A percentile compares a stretch with the other conserved stretches of the same genome.
phyloP scores from a whole-genome alignment of 2,329 filamentous ascomycete genomes.

The Colletotrichum lindemuthianum region DNA sequence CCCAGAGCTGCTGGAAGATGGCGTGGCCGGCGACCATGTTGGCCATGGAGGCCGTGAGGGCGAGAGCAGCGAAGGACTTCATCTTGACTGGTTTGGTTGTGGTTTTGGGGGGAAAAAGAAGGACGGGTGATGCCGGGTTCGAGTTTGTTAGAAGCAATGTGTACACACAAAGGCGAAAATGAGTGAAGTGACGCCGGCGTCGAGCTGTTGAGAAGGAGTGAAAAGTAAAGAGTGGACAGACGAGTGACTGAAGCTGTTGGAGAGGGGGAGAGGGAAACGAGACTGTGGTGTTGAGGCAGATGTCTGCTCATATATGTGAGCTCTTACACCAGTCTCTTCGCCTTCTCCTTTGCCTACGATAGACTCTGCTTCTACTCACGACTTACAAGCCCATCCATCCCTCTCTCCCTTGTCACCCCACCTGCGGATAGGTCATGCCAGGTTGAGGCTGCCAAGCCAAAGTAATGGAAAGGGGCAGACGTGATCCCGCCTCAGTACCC shows the following conservation, averaged over 20 bases:
- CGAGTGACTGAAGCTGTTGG: constrained; percentile 32
- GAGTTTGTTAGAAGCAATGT: constrained; percentile 19
- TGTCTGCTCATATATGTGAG: constrained; percentile 24
- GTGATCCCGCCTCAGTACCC: constrained; percentile 24
- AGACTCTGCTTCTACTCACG: no score
- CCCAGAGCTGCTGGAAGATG: constrained; percentile 61
- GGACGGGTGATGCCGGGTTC: constrained; percentile 22
- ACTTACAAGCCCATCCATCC: no score
- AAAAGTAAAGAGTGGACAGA: constrained; percentile 34
- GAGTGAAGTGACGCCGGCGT: constrained; percentile 35
- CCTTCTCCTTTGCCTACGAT: not conserved
- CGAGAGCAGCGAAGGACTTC: constrained; percentile 31
- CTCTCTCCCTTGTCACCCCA: constrained; percentile 8
- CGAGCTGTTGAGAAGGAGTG: constrained; percentile 34
- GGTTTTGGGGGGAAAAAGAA: constrained; percentile 15
- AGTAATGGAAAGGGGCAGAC: constrained; percentile 23
- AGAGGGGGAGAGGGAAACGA: not conserved
- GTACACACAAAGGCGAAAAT: constrained; percentile 32
- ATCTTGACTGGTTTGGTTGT: constrained; percentile 23
- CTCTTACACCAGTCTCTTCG: not conserved
- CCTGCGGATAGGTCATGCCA: constrained; percentile 20
- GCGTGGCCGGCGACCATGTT: constrained; percentile 52
- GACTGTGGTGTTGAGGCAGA: not conserved
- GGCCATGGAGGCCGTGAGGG: constrained; percentile 34
- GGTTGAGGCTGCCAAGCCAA: constrained; percentile 21